Evolutionary conservation across 345 rosid species (phyloP).

Genomic region (Crucihimalaya himalaica): DNA sequence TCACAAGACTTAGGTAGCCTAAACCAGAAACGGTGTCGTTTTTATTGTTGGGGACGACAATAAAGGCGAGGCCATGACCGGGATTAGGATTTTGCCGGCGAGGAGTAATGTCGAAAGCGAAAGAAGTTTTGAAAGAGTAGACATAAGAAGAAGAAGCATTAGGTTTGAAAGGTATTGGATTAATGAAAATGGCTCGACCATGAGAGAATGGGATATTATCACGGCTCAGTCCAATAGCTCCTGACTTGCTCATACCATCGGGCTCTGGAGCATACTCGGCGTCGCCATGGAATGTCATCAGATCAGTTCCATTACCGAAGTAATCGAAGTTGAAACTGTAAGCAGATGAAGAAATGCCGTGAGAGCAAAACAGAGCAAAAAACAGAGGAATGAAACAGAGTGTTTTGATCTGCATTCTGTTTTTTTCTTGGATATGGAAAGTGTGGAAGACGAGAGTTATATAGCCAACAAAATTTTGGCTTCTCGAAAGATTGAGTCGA

Average conservation of each 20-base stretch:
- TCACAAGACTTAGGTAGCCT: constrained; percentile 36
- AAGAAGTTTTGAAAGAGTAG: constrained; percentile 24
- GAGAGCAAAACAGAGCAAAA: neutral
- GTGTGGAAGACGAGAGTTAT: neutral
- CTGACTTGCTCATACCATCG: constrained; percentile 20
- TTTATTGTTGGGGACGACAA: constrained; percentile 16
- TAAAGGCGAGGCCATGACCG: constrained; percentile 31
- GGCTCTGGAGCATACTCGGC: constrained; percentile 16
- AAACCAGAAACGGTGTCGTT: constrained; percentile 19
- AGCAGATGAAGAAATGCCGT: neutral
- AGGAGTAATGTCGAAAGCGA: constrained; percentile 21
- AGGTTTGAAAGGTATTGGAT: constrained; percentile 15
- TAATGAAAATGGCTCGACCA: constrained; percentile 28
- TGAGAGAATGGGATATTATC: constrained; percentile 13
- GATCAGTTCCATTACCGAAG: constrained; percentile 20
- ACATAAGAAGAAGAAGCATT: constrained; percentile 3
- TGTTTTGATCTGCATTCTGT: constrained; percentile 13
- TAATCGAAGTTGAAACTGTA: constrained; percentile 25
- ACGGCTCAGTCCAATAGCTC: neutral
- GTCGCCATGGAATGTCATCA: neutral
- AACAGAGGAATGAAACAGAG: constrained; percentile 11
- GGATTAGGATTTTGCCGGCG: neutral
- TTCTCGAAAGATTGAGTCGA: neutral
- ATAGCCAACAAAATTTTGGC: neutral
- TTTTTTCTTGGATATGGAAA: neutral